Conservation (phyloP, 2,329 filamentous ascomycete species). For the Dothiorella sarmentorum region DNA sequence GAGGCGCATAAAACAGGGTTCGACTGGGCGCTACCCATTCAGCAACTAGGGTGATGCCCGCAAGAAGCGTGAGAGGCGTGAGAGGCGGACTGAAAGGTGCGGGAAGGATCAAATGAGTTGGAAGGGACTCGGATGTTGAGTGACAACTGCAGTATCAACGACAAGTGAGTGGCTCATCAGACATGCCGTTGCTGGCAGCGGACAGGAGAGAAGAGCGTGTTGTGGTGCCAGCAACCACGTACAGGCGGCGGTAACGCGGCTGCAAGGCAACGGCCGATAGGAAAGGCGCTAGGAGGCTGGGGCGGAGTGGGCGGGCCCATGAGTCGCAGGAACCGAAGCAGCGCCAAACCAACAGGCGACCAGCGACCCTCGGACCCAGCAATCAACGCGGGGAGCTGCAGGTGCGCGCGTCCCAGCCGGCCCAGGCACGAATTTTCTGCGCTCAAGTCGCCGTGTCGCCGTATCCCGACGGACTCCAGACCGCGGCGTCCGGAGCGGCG, state of each 20-base stretch:
- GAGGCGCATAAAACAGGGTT: slow-evolving; percentile 32
- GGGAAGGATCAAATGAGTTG: too few relatives aligned
- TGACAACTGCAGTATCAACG: too few relatives aligned
- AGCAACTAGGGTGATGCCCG: too few relatives aligned
- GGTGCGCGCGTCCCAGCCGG: background rate
- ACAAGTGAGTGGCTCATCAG: too few relatives aligned
- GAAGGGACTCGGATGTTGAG: too few relatives aligned
- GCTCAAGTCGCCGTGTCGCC: slow-evolving; percentile 2
- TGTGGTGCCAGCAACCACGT: too few relatives aligned
- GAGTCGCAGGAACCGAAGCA: background rate
- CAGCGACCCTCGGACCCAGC: background rate
- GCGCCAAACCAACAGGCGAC: background rate
- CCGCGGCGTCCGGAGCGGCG: too few relatives aligned
- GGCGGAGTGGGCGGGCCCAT: background rate
- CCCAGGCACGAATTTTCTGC: background rate
- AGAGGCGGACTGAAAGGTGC: too few relatives aligned
- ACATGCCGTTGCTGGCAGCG: too few relatives aligned
- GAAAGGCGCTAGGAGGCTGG: background rate
- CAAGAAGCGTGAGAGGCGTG: too few relatives aligned
- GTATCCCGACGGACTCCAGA: slow-evolving; percentile 26
- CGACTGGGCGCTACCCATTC: too few relatives aligned
- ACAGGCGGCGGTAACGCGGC: background rate
- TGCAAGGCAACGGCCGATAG: background rate
- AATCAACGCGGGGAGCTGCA: background rate
- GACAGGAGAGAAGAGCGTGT: too few relatives aligned